Evolutionary conservation across 306 rosid genomes (phyloP), one percentile per base, ranked within the genome.

Genomic region (Sicyos baderoa): DNA sequence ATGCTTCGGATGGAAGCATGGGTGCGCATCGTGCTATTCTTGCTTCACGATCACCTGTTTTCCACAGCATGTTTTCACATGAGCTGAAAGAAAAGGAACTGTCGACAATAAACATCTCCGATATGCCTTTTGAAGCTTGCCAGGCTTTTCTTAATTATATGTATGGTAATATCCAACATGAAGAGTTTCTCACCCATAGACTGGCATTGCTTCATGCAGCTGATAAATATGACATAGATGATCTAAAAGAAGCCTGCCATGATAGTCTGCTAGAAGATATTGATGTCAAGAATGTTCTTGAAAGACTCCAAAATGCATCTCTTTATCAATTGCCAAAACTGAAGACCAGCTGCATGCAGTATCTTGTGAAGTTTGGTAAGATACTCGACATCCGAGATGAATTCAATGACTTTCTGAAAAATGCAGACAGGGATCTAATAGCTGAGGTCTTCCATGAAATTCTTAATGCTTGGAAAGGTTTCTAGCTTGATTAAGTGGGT

Each of bases 281-380:
- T 57, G 97, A 94, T 74, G 40, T 90, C 5, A 94, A 79, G 37
- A 94, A 94, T 82, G 99, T 94, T 6, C 95, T 94, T 1, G 99
- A 90, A 66, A 88, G 99, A 79, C 97, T 94, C 61, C 99, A 94
- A 77, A 81, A 90, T 63, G 99, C 99, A 57, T 81, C 86, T 6
- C 83, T 94, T 4, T 94, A 86, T 77, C 89, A 85, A 69, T 73
- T 94, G 78, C 87, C 85, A 9, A 84, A 81, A 61, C 75, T 94
- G 72, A 90, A 94, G 82, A 82, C 50, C 37, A 83, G 86, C 70
- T 94, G 99, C 72, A 64, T 94, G 76, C 71, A 86, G 37, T 94
- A 94, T 74, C 97, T 94, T 15, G 96, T 94, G 71, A 90, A 86
- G 79, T 94, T 94, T 52, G 97, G 97, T n/a, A 94, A 94, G 82